These are phyloP conservation scores for Amyloporia xantha DNA, from an alignment of 768 basidiomycete genomes.

Conservation along the genomic window DNA sequence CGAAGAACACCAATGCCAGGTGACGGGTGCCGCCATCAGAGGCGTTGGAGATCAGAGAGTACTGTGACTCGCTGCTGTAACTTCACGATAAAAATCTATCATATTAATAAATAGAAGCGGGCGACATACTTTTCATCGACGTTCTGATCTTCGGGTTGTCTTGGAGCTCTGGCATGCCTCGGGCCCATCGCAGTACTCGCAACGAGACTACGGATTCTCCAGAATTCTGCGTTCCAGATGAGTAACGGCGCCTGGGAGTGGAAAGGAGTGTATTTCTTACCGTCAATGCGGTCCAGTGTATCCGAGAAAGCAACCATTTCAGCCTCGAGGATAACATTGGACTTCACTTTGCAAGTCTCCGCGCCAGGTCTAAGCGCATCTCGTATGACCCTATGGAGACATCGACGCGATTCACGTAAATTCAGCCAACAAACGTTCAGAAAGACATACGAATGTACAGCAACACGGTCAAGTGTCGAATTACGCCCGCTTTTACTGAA, in stretches of 20 bases:
- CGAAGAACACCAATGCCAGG: slow-evolving; percentile 84
- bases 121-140: neutral
- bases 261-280: slow-evolving; percentile 30
- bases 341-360: slow-evolving; percentile 5
- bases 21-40: slow-evolving; percentile 38
- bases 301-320: slow-evolving; percentile 87
- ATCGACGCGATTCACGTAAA: neutral
- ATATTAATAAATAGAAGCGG: too few relatives aligned
- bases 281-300: slow-evolving; percentile 51
- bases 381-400: neutral
- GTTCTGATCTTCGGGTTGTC: neutral
- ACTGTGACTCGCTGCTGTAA: slow-evolving; percentile 23
- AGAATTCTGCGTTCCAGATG: slow-evolving; percentile 57
- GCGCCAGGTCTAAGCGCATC: neutral
- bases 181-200: slow-evolving; percentile 50
- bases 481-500: slow-evolving; percentile 87
- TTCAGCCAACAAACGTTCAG: neutral
- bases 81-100: neutral
- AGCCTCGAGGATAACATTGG: slow-evolving; percentile 56
- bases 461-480: slow-evolving; percentile 69
- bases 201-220: slow-evolving; percentile 60
- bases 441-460: slow-evolving; percentile 44
- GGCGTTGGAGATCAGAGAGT: slow-evolving; percentile 36
- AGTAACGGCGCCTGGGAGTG: too few relatives aligned
- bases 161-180: slow-evolving; percentile 24